Base-by-base conservation (phyloP, 805 yeast genomes). In the Starmerella vaccinii region DNA sequence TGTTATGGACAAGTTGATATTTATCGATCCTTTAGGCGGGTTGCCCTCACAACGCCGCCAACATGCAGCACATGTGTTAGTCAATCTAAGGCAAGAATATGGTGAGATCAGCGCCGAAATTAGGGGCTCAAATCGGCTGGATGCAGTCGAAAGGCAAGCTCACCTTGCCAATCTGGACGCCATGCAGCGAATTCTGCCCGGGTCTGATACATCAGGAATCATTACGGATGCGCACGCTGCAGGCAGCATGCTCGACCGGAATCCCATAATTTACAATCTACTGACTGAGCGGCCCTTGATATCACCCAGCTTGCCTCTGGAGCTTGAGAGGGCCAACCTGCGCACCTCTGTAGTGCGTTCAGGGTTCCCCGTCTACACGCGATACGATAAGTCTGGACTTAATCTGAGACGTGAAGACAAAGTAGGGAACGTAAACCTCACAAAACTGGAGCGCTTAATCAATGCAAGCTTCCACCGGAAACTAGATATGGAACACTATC, bases 241-340 rank as follows among this genome's bases (percentile, higher is more conserved):
- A 24, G 78, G 84, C 2, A 65, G 60, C 51, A 33, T 59, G 61
- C 13, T 54, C 57, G 34, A 74, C 76, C 69, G 81, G 53, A 92
- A 92, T 63, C 98, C 99, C 1, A 75, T 92, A 38, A 78, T 92
- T 15, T 86, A 89, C 65, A 92, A 92, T 63, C 76, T 92, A 15
- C 71, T 92, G 34, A 92, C 99, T 0, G 97, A 92, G 63, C 71
- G 97, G 47, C 87, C 97, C 1, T 74, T 86, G 9, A 81, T 90
- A 19, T 87, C 96, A 1, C 86, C 96, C 0, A 89, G 97, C 0
- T 70, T 92, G 38, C 97, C 98, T 0, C 78, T 84, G 23, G 74
- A 73, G 45, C 65, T 75, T 42, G 69, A 70, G 49, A 71, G 75
- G 38, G 75, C 83, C 2, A 73, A 73, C 44, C 67, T 82, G 22